A percentile compares a stretch with the other conserved stretches of the same genome.
Evolutionary conservation across 2,329 filamentous ascomycete species (phyloP).

Genomic region (Grosmannia serpens): DNA sequence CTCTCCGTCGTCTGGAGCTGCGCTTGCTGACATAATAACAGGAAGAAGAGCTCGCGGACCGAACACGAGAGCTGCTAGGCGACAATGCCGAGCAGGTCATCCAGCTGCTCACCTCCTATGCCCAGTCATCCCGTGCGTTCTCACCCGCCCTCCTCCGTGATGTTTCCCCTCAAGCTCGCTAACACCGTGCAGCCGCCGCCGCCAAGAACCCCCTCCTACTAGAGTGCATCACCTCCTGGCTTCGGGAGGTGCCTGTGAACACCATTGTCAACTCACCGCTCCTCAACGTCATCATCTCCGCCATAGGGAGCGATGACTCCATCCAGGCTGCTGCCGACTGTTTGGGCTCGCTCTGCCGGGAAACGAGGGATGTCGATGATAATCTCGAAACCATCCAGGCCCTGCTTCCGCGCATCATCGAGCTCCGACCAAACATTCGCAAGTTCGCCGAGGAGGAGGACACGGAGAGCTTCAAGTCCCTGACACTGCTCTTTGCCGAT

Average conservation of each 20-base stretch:
- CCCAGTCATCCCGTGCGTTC: slow-evolving; percentile 73
- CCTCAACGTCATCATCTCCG: slow-evolving; percentile 68
- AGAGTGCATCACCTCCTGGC: slow-evolving; percentile 94
- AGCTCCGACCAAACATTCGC: slow-evolving; percentile 64
- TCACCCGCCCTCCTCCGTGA: neutral
- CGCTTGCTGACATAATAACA: slow-evolving; percentile 26
- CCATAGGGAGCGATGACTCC: slow-evolving; percentile 62
- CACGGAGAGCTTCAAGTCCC: slow-evolving; percentile 70
- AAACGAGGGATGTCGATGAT: slow-evolving; percentile 90
- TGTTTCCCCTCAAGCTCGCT: neutral
- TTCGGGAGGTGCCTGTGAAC: slow-evolving; percentile 77
- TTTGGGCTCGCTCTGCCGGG: slow-evolving; percentile 79
- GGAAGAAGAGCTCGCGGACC: slow-evolving; percentile 86
- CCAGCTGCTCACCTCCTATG: slow-evolving; percentile 76
- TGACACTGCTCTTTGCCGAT: slow-evolving; percentile 85
- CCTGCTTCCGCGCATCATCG: slow-evolving; percentile 70
- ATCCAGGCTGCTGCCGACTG: slow-evolving; percentile 87
- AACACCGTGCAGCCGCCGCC: slow-evolving; percentile 28
- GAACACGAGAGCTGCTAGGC: slow-evolving; percentile 80
- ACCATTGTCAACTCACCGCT: slow-evolving; percentile 79
- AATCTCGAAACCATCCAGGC: slow-evolving; percentile 69
- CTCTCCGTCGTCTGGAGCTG: neutral
- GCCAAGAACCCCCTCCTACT: slow-evolving; percentile 81
- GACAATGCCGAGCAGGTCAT: slow-evolving; percentile 86
- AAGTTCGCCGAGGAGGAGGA: slow-evolving; percentile 72